phyloP scores from a whole-genome alignment of 352 stramenopile genomes.

The Pythium aphanidermatum region DNA sequence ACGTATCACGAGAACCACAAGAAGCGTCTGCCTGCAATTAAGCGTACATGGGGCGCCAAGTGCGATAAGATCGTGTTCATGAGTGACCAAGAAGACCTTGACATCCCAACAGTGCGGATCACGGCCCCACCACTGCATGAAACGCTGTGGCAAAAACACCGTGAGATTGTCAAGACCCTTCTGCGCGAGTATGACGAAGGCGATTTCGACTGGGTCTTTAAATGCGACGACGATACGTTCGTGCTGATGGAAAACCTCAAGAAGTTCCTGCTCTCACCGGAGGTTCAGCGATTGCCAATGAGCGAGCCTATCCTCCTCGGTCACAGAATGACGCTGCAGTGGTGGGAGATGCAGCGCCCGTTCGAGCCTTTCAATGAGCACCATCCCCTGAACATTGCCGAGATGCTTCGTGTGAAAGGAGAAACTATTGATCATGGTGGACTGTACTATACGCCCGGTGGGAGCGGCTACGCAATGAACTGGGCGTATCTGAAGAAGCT shows the following conservation, averaged over 20 bases:
- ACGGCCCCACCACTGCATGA: conserved; percentile 60
- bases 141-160: conserved; percentile 81
- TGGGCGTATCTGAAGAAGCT: conserved; percentile 71
- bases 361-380: conserved; percentile 68
- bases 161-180: conserved; percentile 71
- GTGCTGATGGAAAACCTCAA: conserved; percentile 85
- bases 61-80: conserved; percentile 89
- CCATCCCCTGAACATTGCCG: conserved; percentile 45
- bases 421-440: conserved; percentile 46
- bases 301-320: conserved; percentile 55
- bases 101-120: conserved; percentile 60
- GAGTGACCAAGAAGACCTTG: conserved; percentile 65
- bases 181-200: conserved; percentile 49
- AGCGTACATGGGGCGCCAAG: conserved; percentile 68
- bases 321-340: conserved; percentile 83
- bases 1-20: conserved; percentile 78
- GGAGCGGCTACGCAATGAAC: conserved; percentile 80
- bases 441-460: conserved; percentile 79
- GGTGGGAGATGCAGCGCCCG: conserved; percentile 73
- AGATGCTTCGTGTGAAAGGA: conserved; percentile 42
- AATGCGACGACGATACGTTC: conserved; percentile 87
- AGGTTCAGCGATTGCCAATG: conserved; percentile 28
- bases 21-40: conserved; percentile 50
- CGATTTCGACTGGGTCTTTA: conserved; percentile 85
- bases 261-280: conserved; percentile 45